These are phyloP conservation scores for Nevesoporus exiguus DNA, from an alignment of 768 basidiomycete species.

Conservation along the genomic window DNA sequence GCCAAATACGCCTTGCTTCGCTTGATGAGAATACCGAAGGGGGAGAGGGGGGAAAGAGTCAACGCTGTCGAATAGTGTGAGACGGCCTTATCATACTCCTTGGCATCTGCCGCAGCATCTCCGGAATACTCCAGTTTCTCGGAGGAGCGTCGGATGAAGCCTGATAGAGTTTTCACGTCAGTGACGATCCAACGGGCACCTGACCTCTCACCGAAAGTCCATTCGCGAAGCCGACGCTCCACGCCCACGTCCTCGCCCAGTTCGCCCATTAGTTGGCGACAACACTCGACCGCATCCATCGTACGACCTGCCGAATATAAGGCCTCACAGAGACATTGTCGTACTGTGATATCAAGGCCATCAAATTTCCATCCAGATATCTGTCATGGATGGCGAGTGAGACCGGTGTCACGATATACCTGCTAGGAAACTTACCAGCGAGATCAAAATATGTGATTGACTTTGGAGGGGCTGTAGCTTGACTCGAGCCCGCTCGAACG, in stretches of 20 bases:
- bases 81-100: background rate
- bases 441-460: background rate
- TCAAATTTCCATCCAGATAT: background rate
- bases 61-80: background rate
- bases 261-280: background rate
- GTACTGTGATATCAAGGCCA: background rate
- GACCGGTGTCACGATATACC: background rate
- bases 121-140: background rate
- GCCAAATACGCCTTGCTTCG: background rate
- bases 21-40: background rate
- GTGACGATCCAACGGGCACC: background rate
- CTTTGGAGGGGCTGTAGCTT: background rate
- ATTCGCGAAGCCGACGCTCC: background rate
- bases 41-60: background rate
- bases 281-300: background rate
- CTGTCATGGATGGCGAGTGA: background rate
- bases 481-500: background rate
- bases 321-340: background rate
- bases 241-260: background rate
- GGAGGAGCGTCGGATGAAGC: background rate
- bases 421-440: background rate
- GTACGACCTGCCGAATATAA: background rate
- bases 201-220: background rate
- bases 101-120: background rate
- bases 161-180: background rate